These are phyloP conservation scores for Taphrina deformans DNA, from an alignment of 1,139 yeast species.

Conservation along the genomic window DNA sequence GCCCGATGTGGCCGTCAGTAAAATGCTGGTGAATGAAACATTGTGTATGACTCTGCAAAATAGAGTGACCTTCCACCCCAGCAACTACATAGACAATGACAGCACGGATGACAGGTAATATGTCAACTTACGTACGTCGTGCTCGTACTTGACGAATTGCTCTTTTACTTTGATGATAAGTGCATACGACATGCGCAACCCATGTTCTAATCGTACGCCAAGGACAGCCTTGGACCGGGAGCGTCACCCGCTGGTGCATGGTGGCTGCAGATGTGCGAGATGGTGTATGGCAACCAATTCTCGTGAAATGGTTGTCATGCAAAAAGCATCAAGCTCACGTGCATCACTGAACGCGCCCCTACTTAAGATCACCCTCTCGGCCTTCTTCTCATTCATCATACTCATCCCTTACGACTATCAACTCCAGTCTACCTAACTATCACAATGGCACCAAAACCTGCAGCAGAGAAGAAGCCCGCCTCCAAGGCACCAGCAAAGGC, in stretches of 20 bases:
- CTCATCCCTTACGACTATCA: neutral
- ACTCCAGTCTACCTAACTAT: constrained; percentile 33
- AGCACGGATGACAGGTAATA: no score
- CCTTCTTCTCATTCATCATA: constrained; percentile 6
- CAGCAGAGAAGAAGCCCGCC: constrained; percentile 70
- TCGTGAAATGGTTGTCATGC: constrained; percentile 20
- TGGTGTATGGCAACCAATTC: constrained; percentile 11
- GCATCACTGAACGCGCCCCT: constrained; percentile 3
- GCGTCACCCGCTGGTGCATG: neutral
- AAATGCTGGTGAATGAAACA: no score
- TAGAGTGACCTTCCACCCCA: no score
- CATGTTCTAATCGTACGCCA: no score
- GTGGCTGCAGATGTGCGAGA: neutral
- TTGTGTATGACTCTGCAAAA: no score
- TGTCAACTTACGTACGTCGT: no score
- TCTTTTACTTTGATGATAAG: no score
- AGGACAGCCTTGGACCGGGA: no score
- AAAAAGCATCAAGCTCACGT: constrained; percentile 14
- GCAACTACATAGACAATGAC: no score
- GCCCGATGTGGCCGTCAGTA: no score
- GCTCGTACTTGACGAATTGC: no score
- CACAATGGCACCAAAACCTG: constrained; percentile 76
- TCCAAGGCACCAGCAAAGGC: constrained; percentile 61
- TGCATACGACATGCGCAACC: no score
- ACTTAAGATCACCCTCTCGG: constrained; percentile 8